A percentile compares a stretch with the other conserved stretches of the same genome.
These are phyloP conservation scores for Puccinia novopanici DNA, from an alignment of 1,284 basidiomycete species.

Conservation along the genomic window DNA sequence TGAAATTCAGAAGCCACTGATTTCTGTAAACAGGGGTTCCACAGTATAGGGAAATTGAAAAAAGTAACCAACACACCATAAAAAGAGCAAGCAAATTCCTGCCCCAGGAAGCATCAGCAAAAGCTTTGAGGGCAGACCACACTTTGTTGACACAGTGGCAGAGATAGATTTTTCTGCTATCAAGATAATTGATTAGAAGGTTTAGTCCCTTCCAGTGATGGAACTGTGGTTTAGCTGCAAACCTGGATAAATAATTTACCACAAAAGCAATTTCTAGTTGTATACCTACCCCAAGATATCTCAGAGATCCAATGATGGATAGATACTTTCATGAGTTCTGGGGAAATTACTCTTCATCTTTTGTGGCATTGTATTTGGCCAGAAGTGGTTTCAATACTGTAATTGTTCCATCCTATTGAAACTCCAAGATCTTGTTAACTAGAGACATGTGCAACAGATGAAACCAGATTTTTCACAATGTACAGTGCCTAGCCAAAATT, in stretches of 20 bases:
- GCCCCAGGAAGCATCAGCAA: constrained; percentile 15
- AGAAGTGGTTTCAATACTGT: background rate
- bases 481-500: no score
- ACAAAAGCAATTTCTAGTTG: no score
- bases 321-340: no score
- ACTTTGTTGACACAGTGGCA: background rate
- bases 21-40: background rate
- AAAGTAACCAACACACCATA: constrained; percentile 1
- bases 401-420: no score
- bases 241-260: constrained; percentile 1
- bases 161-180: background rate
- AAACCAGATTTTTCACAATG: no score
- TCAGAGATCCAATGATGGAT: background rate
- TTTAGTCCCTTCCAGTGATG: background rate
- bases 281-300: constrained; percentile 1
- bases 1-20: constrained; percentile 3
- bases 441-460: no score
- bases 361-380: background rate
- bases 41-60: background rate
- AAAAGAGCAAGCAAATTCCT: background rate
- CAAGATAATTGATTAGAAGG: background rate
- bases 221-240: background rate
- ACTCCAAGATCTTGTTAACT: no score
- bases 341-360: background rate
- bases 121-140: background rate